Conservation (phyloP, 257 asterid species). For the Cruciata laevipes region DNA sequence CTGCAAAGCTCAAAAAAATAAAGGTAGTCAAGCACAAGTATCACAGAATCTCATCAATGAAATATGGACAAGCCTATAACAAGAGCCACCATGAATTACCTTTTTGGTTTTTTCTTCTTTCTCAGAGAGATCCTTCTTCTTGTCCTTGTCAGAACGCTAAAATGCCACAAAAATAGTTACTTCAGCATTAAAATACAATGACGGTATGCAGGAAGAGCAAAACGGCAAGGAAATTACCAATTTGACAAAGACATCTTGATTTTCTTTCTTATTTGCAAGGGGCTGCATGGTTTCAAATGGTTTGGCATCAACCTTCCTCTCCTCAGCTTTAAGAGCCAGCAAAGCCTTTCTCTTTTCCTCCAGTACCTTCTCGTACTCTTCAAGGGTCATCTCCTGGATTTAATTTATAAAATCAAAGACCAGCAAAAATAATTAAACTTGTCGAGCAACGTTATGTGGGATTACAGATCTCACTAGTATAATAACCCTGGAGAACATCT, state of each 20-base stretch:
- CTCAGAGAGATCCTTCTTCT: slow-evolving; percentile 66
- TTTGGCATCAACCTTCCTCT: slow-evolving; percentile 74
- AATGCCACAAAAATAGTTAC: background rate
- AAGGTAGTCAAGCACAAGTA: background rate
- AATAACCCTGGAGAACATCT: no score
- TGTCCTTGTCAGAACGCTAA: slow-evolving; percentile 74
- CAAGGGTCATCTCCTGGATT: slow-evolving; percentile 88
- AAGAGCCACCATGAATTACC: slow-evolving; percentile 28
- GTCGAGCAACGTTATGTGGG: background rate
- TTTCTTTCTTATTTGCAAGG: slow-evolving; percentile 68
- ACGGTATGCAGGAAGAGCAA: background rate
- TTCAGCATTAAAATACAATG: background rate
- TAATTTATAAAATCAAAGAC: background rate
- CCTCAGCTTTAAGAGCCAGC: slow-evolving; percentile 61
- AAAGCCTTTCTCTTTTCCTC: slow-evolving; percentile 80
- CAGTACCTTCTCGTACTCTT: slow-evolving; percentile 75
- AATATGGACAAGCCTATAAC: background rate
- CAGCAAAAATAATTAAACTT: background rate
- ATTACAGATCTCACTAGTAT: background rate
- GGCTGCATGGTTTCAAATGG: slow-evolving; percentile 76
- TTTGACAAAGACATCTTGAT: slow-evolving; percentile 63
- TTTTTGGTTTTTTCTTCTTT: slow-evolving; percentile 78
- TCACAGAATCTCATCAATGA: background rate
- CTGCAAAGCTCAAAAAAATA: slow-evolving; percentile 26
- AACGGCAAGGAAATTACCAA: slow-evolving; percentile 37